phyloP scores from a whole-genome alignment of 2,329 filamentous ascomycete genomes.

The Colletotrichum abscissum region DNA sequence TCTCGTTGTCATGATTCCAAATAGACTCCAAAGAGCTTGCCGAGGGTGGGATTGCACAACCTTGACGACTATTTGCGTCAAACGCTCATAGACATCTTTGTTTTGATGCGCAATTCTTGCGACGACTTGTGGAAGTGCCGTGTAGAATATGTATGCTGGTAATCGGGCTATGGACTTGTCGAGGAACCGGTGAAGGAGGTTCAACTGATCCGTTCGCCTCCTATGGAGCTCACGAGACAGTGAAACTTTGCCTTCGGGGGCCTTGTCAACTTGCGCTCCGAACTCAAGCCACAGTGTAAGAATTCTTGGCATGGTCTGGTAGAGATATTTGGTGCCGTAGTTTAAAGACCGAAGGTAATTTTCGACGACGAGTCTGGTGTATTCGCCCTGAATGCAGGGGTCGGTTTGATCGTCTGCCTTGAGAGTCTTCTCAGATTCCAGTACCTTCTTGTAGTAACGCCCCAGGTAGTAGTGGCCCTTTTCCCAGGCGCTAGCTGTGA shows the following conservation, averaged over 20 bases:
- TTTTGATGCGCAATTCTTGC: constrained; percentile 95
- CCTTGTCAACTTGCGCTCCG: constrained; percentile 77
- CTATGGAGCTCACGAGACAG: constrained; percentile 63
- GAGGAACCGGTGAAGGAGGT: constrained; percentile 77
- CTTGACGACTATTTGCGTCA: constrained; percentile 84
- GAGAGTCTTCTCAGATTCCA: constrained; percentile 87
- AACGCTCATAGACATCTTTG: constrained; percentile 77
- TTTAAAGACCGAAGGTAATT: constrained; percentile 90
- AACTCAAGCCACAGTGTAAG: constrained; percentile 96
- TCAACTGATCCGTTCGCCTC: constrained; percentile 73
- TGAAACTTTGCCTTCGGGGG: constrained; percentile 65
- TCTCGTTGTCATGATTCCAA: constrained; percentile 86
- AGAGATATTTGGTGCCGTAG: constrained; percentile 94
- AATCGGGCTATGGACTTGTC: constrained; percentile 81
- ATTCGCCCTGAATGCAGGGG: constrained; percentile 82
- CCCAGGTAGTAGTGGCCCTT: constrained; percentile 98
- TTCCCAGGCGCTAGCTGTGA: constrained; percentile 81
- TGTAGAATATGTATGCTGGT: constrained; percentile 83
- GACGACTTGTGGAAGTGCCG: constrained; percentile 89
- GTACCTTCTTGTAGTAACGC: constrained; percentile 95
- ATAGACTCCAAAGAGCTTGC: constrained; percentile 90
- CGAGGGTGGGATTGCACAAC: constrained; percentile 90
- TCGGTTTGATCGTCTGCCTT: constrained; percentile 82
- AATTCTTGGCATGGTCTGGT: constrained; percentile 91
- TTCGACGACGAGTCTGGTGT: constrained; percentile 89